Base-by-base conservation (phyloP, 225 moss, liverwort and hornwort genomes). In the Climacium dendroides region DNA sequence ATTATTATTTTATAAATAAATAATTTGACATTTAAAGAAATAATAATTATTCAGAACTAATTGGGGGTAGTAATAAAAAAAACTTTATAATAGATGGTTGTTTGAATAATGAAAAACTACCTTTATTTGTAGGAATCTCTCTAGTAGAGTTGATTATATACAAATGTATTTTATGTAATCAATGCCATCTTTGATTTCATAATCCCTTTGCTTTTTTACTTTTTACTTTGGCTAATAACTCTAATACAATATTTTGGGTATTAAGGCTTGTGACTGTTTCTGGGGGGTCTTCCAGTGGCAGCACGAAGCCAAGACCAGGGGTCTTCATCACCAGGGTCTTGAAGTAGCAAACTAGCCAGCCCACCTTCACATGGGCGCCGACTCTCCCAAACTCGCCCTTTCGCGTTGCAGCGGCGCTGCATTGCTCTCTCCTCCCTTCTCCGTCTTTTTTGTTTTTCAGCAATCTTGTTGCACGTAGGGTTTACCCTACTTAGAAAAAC, bases 21-120 rank as follows among this genome's bases (percentile, higher is more conserved):
- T 15, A 43, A 17, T 47, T 30, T 48, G 48, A 4, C 14, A 35
- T 76, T 14, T 4, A 1, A 13, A 12, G 3, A 12, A 53, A 53
- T 23, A 19, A 5, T 8, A 23, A 35, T 53, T 1, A 0, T 1
- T 15, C 23, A 35, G 50, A 75, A 74, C 8, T 74, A 52, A 2
- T 32, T 1, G 6, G 5, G n/a, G n/a, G n/a, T n/a, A n/a, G n/a
- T n/a, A n/a, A n/a, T n/a, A n/a, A n/a, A n/a, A n/a, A n/a, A 13
- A 2, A 1, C 0, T 50, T 13, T 13, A 74, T 17, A 7, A 4
- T 19, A 7, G 1, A n/a, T n/a, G 30, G 4, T 74, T 20, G 1
- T 20, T 34, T 50, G 11, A 34, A 50, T 30, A 20, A 20, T 50
- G 32, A 74, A 50, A 48, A 19, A 13, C 13, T 30, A 8, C 5